Evolutionary conservation across 2,329 filamentous ascomycete species (phyloP), one percentile per base, ranked within the genome.

Genomic region (Fusarium sp.): DNA sequence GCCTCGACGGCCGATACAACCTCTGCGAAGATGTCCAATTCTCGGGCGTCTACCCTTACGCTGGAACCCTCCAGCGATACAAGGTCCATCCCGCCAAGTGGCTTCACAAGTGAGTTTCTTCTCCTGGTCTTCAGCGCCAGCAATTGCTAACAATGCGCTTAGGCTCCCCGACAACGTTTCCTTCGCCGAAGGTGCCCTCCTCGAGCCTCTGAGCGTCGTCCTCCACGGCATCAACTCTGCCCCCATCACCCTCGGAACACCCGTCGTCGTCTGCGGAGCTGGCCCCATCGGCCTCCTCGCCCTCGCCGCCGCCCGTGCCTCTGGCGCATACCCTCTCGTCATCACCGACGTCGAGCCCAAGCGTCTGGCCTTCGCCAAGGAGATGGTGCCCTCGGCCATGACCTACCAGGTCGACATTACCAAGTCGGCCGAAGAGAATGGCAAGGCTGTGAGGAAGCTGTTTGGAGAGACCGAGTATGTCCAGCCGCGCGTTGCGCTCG

Each of bases 121-220:
- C 6, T 54, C 3, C 2, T 10, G 10, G 22, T 6, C 9, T 7
- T 7, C 7, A 56, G 36, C 27, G 29, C 27, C 31, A 50, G 27
- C 14, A 31, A 20, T 20, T 14, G 54, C 70, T 77, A 14, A 74
- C 62, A 33, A 45, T 45, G 5, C 13, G 11, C 16, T 9, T 54
- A 83, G 83, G 66, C 80, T 92, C 3, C 90, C 91, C 1, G 85
- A 88, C 58, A 86, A 84, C 57, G 81, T 92, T 60, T 86, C 84
- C 11, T 92, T 86, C 77, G 85, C 86, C 16, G 87, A 92, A 75
- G 91, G 88, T 8, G 90, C 91, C 14, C 86, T 93, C 2, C 86
- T 93, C 22, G 91, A 92, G 73, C 91, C 91, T 2, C 84, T 92
- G 8, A 89, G 88, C 20, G 91, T 93, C 8, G 89, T 90, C 5